Base-by-base conservation (phyloP, 2,329 filamentous ascomycete genomes). In the Ophiocordyceps camponoti-rufipedis region DNA sequence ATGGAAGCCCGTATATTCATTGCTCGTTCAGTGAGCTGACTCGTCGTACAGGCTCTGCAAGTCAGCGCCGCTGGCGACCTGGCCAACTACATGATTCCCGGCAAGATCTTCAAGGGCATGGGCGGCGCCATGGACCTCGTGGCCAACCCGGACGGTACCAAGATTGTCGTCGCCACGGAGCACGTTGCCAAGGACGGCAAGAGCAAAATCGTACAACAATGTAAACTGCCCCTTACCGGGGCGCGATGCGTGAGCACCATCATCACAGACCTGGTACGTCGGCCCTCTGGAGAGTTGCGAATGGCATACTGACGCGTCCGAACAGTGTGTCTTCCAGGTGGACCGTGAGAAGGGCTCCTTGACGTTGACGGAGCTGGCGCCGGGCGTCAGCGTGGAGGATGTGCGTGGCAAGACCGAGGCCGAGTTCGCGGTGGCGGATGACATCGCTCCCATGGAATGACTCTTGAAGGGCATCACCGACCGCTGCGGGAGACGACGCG, bases 141-240 rank as follows among this genome's bases (percentile, higher is more conserved):
- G 46, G 83, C 77, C 58, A 94, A 94, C 66, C 87, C 87, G 0
- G 75, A 75, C 52, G 71, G 72, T 52, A 94, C 87, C 33, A 91
- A 91, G 70, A 87, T 95, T n/a, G 88, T 95, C 2, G 85, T 94
- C 44, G 88, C 88, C 3, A 94, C 94, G 81, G 88, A 95, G 65
- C 88, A 95, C 67, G 91, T 85, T 11, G 88, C 94, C 60, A 94
- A 94, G 77, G 91, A 93, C 70, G 88, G 88, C 49, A 82, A 84
- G 60, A 74, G 88, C 48, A 95, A 95, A 80, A 93, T 95, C 58
- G 74, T 95, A 53, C 86, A 88, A 71, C 84, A 94, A 67, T 94
- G 88, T 65, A 84, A 85, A 48, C 89, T 95, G 67, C 88, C 88
- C n/a, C 66, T 95, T 57, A 95, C 88, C 1, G 88, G 88, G 38